These are phyloP conservation scores for Pseudogymnoascus sp. DNA, from an alignment of 2,329 filamentous ascomycete species.

Conservation along the genomic window DNA sequence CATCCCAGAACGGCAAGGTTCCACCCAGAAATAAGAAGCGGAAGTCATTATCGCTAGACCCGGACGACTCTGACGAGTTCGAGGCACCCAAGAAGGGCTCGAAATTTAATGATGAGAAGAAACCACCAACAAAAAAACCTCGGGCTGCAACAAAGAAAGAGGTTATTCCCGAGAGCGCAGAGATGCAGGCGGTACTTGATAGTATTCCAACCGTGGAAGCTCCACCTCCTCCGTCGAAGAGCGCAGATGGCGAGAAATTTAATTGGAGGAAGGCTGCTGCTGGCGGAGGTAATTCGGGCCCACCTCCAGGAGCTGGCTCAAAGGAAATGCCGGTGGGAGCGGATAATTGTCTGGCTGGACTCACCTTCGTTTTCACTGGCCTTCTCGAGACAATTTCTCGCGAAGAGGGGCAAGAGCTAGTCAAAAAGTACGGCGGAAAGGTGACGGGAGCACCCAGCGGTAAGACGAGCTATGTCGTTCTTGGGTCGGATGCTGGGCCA, in stretches of 20 bases:
- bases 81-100: slow-evolving; percentile 50
- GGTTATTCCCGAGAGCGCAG: slow-evolving; percentile 57
- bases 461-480: slow-evolving; percentile 89
- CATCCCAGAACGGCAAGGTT: slow-evolving; percentile 16
- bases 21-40: slow-evolving; percentile 43
- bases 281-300: slow-evolving; percentile 53
- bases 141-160: slow-evolving; percentile 50
- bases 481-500: slow-evolving; percentile 85
- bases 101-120: slow-evolving; percentile 25
- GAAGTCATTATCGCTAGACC: slow-evolving; percentile 47
- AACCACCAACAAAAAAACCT: slow-evolving; percentile 27
- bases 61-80: slow-evolving; percentile 45
- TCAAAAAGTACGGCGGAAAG: slow-evolving; percentile 92
- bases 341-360: slow-evolving; percentile 81
- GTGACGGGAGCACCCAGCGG: slow-evolving; percentile 76
- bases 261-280: slow-evolving; percentile 60
- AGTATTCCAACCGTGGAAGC: slow-evolving; percentile 75
- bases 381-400: slow-evolving; percentile 71
- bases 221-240: slow-evolving; percentile 71
- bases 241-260: slow-evolving; percentile 61
- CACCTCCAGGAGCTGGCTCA: slow-evolving; percentile 53
- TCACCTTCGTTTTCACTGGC: slow-evolving; percentile 94
- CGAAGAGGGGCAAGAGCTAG: slow-evolving; percentile 75
- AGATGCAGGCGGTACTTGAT: slow-evolving; percentile 77
- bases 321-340: slow-evolving; percentile 73